A percentile compares a stretch with the other conserved stretches of the same genome.
Evolutionary conservation across 1,139 yeast species (phyloP).

Genomic region (Diutina mesorugosa): DNA sequence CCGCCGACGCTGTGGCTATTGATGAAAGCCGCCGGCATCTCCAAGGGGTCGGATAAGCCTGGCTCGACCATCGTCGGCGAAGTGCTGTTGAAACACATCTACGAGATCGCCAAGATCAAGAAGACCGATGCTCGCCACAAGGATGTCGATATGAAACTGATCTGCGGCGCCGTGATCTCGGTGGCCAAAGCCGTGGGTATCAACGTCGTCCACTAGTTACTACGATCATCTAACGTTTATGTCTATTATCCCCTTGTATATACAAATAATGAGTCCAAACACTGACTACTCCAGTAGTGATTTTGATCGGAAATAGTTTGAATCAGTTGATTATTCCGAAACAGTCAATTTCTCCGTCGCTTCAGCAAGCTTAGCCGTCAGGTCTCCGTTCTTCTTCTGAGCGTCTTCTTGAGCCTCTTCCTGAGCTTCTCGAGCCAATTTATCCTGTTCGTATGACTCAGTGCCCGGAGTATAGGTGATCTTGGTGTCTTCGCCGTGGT

Average conservation of each 20-base stretch:
- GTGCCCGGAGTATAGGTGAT: conserved; percentile 35
- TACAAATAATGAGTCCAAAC: background rate
- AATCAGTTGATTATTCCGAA: conserved; percentile 2
- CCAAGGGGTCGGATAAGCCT: conserved; percentile 63
- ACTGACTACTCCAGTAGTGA: too few relatives aligned
- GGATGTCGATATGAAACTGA: conserved; percentile 54
- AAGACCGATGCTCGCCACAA: conserved; percentile 76
- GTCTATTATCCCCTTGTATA: background rate
- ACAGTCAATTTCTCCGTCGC: conserved; percentile 5
- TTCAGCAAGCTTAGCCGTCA: background rate
- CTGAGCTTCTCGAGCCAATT: conserved; percentile 21
- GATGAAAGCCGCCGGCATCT: conserved; percentile 71
- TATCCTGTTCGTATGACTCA: conserved; percentile 35
- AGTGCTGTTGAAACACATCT: conserved; percentile 76
- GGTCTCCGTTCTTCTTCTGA: conserved; percentile 3
- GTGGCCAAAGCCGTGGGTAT: conserved; percentile 86
- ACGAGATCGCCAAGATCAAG: conserved; percentile 91
- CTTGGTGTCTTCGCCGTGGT: conserved; percentile 29
- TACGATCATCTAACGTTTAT: conserved; percentile 3
- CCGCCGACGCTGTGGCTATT: conserved; percentile 89
- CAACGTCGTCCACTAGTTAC: conserved; percentile 48
- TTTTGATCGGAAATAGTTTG: too few relatives aligned
- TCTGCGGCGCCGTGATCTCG: conserved; percentile 73
- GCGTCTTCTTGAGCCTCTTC: conserved; percentile 5
- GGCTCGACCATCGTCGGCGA: conserved; percentile 43